Evolutionary conservation across 2,329 filamentous ascomycete genomes (phyloP).

Genomic region (Monosporascus sp.): DNA sequence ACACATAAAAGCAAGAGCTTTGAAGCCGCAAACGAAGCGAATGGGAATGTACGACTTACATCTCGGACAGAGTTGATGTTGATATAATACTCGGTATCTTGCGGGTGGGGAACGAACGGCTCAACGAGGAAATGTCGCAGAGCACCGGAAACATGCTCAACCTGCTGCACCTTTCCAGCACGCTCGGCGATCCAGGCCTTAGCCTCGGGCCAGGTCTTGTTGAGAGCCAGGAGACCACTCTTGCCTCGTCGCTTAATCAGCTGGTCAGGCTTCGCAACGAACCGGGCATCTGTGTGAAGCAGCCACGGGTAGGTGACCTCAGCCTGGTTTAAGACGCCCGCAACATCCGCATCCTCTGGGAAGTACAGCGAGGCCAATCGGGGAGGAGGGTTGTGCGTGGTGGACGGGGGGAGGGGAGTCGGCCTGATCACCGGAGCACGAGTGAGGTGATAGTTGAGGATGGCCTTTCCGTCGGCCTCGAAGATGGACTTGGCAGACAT

Average conservation of each 20-base stretch:
- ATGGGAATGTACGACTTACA: conserved; percentile 56
- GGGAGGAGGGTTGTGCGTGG: conserved; percentile 87
- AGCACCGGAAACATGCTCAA: conserved; percentile 84
- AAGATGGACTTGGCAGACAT: conserved; percentile 97
- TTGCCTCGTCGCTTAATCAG: conserved; percentile 99
- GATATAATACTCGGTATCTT: conserved; percentile 98
- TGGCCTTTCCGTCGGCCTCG: conserved; percentile 99
- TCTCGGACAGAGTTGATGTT: conserved; percentile 99
- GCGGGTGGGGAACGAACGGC: conserved; percentile 93
- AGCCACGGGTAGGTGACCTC: conserved; percentile 98
- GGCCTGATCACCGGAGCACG: conserved; percentile 97
- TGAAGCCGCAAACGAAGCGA: not conserved
- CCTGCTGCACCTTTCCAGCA: conserved; percentile 86
- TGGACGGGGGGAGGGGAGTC: conserved; percentile 76
- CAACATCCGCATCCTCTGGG: conserved; percentile 77
- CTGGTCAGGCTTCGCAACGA: conserved; percentile 99
- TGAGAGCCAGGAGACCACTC: conserved; percentile 91
- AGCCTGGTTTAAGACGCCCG: conserved; percentile 85
- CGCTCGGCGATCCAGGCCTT: conserved; percentile 90
- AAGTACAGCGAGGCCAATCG: conserved; percentile 92
- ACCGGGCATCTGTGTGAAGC: conserved; percentile 74
- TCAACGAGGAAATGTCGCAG: conserved; percentile 96
- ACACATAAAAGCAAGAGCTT: not conserved
- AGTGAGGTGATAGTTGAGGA: conserved; percentile 99
- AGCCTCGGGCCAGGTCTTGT: conserved; percentile 95